phyloP scores from a whole-genome alignment of 257 asterid genomes.

The Gentiana straminea region DNA sequence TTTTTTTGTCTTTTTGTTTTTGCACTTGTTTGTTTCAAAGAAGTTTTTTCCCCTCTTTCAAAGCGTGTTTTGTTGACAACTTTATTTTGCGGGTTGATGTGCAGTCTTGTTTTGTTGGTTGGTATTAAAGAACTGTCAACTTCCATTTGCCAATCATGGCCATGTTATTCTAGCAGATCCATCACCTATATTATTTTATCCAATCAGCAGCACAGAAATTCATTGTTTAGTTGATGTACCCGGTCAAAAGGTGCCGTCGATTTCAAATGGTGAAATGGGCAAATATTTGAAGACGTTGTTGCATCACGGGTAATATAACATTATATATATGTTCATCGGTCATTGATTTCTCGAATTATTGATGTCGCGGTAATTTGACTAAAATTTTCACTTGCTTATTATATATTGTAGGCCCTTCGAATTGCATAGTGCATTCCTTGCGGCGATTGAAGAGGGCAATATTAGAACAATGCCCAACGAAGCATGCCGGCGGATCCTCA shows the following conservation, averaged over 20 bases:
- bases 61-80: no score
- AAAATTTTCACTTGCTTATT: no score
- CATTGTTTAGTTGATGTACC: conserved; percentile 16
- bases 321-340: no score
- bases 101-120: conserved; percentile 18
- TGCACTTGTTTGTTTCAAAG: no score
- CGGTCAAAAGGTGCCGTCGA: conserved; percentile 14
- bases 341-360: no score
- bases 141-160: conserved; percentile 19
- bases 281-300: conserved; percentile 13
- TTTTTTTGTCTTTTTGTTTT: no score
- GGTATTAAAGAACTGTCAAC: conserved; percentile 14
- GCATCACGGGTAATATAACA: conserved; percentile 15
- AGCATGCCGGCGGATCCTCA: conserved; percentile 24
- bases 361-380: no score
- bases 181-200: conserved; percentile 16
- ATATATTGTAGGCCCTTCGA: no score
- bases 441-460: conserved; percentile 13
- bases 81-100: conserved; percentile 23
- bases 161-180: conserved; percentile 18
- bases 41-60: no score
- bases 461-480: conserved; percentile 15
- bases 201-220: conserved; percentile 17
- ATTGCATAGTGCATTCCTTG: conserved; percentile 6
- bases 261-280: conserved; percentile 15